phyloP scores from a whole-genome alignment of 768 basidiomycete genomes.

The Leccinum subgranulosum region DNA sequence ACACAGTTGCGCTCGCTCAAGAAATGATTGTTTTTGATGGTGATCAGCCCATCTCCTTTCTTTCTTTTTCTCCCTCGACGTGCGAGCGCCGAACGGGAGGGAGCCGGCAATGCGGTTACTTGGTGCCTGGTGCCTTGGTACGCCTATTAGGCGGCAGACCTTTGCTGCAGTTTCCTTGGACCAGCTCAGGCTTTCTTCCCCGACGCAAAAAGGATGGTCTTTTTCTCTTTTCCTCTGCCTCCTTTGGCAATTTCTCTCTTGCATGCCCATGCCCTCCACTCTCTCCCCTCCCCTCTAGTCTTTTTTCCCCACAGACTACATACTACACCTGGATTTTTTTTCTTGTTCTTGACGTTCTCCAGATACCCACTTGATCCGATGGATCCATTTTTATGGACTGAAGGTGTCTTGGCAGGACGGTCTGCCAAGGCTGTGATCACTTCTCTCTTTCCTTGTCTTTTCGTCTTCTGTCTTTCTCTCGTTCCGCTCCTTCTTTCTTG shows the following conservation, averaged over 20 bases:
- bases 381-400: neutral
- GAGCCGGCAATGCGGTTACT: neutral
- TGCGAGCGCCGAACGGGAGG: neutral
- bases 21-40: constrained; percentile 8
- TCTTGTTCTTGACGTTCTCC: neutral
- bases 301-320: neutral
- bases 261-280: neutral
- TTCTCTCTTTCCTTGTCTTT: neutral
- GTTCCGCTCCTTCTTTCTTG: neutral
- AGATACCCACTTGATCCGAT: constrained; percentile 10
- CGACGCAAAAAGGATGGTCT: neutral
- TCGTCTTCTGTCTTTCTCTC: neutral
- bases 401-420: constrained; percentile 1
- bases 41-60: neutral
- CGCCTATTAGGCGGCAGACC: neutral
- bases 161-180: neutral
- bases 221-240: neutral
- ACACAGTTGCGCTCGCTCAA: constrained; percentile 67
- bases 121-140: constrained; percentile 3
- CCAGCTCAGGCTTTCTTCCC: neutral
- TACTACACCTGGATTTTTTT: constrained; percentile 2
- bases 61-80: neutral
- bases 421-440: neutral
- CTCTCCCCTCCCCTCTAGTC: neutral
- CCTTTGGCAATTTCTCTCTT: neutral